phyloP scores from a whole-genome alignment of 306 rosid genomes.

The Citrullus amarus region DNA sequence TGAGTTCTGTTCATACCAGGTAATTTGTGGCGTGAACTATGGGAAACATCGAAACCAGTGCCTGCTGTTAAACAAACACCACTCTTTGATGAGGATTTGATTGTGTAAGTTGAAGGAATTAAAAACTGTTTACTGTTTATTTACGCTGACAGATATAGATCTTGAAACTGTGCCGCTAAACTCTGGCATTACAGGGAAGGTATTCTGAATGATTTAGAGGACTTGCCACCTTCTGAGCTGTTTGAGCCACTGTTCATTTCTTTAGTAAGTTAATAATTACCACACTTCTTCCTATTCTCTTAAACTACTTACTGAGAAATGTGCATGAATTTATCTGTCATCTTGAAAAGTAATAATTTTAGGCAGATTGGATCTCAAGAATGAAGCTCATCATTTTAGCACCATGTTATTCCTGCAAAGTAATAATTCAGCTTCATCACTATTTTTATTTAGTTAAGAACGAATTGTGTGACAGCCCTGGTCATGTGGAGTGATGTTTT shows the following conservation, averaged over 20 bases:
- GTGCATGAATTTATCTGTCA: not conserved
- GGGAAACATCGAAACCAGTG: slow-evolving; percentile 87
- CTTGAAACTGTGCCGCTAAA: not conserved
- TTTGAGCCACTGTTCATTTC: slow-evolving; percentile 75
- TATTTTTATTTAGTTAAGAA: not conserved
- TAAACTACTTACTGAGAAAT: not conserved
- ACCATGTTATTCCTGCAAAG: not conserved
- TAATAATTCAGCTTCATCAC: not conserved
- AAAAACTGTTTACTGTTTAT: not conserved
- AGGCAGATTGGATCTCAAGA: not conserved
- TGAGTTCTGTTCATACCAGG: slow-evolving; percentile 33
- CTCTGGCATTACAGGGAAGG: slow-evolving; percentile 69
- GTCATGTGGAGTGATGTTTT: not conserved
- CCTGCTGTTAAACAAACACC: slow-evolving; percentile 96
- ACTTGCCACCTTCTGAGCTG: slow-evolving; percentile 68
- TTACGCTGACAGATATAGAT: not conserved
- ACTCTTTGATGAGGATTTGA: slow-evolving; percentile 94
- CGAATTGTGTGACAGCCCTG: not conserved
- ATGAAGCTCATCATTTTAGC: not conserved
- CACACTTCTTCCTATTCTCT: slow-evolving; percentile 1
- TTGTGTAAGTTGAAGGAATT: slow-evolving; percentile 56
- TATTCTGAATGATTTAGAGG: slow-evolving; percentile 64
- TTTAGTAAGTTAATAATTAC: slow-evolving; percentile 47
- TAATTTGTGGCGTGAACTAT: slow-evolving; percentile 90
- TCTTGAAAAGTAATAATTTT: not conserved